Conservation (phyloP, 1,139 yeast genomes). For the Kodamaea alishanica region DNA sequence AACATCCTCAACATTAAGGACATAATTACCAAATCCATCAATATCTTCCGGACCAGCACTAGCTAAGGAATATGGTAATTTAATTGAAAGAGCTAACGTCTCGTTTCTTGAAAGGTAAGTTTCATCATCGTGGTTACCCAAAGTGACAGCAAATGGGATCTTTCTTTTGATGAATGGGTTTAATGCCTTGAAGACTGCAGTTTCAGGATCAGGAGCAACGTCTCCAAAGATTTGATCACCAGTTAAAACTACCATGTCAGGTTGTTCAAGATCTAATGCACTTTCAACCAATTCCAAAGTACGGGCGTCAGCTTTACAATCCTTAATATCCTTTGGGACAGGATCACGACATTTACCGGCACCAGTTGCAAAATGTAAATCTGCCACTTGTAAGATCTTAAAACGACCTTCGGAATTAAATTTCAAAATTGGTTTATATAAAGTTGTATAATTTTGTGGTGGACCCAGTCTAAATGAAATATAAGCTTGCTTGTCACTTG, state of each 20-base stretch:
- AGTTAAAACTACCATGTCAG: constrained; percentile 76
- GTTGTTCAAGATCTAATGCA: constrained; percentile 67
- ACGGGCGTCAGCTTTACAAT: constrained; percentile 72
- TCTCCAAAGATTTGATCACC: constrained; percentile 85
- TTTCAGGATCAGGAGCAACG: constrained; percentile 69
- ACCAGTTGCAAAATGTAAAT: constrained; percentile 79
- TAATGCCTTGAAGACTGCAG: constrained; percentile 74
- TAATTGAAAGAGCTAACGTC: constrained; percentile 52
- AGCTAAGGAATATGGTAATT: constrained; percentile 67
- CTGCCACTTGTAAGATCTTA: constrained; percentile 82
- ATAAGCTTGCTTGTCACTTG: constrained; percentile 22
- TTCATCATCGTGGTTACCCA: constrained; percentile 86
- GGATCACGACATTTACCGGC: constrained; percentile 73
- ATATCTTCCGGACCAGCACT: constrained; percentile 59
- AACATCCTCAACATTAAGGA: constrained; percentile 46
- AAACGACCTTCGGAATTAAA: constrained; percentile 45
- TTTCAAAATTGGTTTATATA: constrained; percentile 23
- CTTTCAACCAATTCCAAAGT: constrained; percentile 59
- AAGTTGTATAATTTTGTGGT: constrained; percentile 21
- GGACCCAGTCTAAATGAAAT: constrained; percentile 30
- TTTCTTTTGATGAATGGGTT: constrained; percentile 60
- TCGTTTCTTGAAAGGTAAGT: constrained; percentile 61
- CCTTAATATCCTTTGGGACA: constrained; percentile 42
- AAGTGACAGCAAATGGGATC: constrained; percentile 76
- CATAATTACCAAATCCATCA: constrained; percentile 80